These are phyloP conservation scores for Xylaria cubensis DNA, from an alignment of 495 filamentous ascomycete species.

Conservation along the genomic window DNA sequence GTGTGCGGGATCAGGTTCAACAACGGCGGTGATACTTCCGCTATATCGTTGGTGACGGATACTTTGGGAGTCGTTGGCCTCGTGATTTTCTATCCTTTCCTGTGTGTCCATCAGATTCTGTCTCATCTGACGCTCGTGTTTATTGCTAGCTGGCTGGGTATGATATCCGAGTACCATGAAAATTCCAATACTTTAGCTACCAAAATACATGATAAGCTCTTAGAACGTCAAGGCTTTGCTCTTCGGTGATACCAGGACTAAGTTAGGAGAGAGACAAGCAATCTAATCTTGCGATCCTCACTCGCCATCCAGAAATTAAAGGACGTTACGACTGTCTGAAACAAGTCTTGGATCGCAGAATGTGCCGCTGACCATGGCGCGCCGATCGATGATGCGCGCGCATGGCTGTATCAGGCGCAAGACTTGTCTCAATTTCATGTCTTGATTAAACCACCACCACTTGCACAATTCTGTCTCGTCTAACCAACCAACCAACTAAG, in stretches of 20 bases:
- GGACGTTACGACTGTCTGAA: slow-evolving; percentile 5
- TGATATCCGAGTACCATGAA: slow-evolving; percentile 9
- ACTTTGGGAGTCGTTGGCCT: slow-evolving; percentile 19
- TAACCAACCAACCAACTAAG: not conserved
- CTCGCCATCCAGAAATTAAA: not conserved
- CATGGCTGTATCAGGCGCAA: slow-evolving; percentile 4
- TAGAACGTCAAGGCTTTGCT: not conserved
- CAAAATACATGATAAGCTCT: slow-evolving; percentile 10
- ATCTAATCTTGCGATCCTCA: not conserved
- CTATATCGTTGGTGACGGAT: slow-evolving; percentile 12
- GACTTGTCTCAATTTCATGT: not conserved
- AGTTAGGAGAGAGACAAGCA: too few species aligned
- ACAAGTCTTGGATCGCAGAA: slow-evolving; percentile 5
- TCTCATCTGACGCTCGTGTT: not conserved
- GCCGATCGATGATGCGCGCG: slow-evolving; percentile 3
- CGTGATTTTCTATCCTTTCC: slow-evolving; percentile 21
- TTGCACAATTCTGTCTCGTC: not conserved
- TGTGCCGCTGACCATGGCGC: not conserved
- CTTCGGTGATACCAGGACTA: not conserved
- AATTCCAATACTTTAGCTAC: slow-evolving; percentile 24
- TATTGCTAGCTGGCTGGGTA: not conserved
- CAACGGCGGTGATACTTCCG: not conserved
- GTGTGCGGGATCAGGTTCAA: slow-evolving; percentile 9
- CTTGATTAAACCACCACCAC: not conserved
- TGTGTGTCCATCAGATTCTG: slow-evolving; percentile 18